These are phyloP conservation scores for Phyllosticta citriasiana DNA, from an alignment of 2,329 filamentous ascomycete genomes.

Conservation along the genomic window DNA sequence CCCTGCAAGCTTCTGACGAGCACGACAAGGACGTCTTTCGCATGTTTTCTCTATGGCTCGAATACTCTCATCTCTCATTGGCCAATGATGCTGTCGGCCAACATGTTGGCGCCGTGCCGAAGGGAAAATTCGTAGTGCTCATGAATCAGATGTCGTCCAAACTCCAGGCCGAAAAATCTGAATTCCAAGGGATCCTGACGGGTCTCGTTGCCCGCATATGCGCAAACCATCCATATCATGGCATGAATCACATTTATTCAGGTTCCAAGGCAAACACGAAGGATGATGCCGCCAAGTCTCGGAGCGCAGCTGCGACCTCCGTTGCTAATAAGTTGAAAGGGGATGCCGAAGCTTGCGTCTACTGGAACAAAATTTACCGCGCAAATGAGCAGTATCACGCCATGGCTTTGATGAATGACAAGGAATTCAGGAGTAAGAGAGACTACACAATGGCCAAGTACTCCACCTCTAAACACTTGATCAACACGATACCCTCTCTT, in stretches of 20 bases:
- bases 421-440: constrained; percentile 56
- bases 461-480: constrained; percentile 50
- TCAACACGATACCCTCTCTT: constrained; percentile 52
- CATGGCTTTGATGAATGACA: constrained; percentile 56
- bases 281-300: constrained; percentile 64
- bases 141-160: constrained; percentile 98
- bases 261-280: constrained; percentile 56
- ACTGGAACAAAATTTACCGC: constrained; percentile 64
- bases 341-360: constrained; percentile 41
- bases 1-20: constrained; percentile 73
- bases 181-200: constrained; percentile 69
- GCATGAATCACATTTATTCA: constrained; percentile 94
- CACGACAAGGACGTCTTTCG: constrained; percentile 84
- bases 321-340: constrained; percentile 53
- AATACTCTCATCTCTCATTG: constrained; percentile 63
- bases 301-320: constrained; percentile 61
- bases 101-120: constrained; percentile 65
- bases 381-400: constrained; percentile 57
- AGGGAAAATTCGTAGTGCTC: constrained; percentile 79
- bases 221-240: constrained; percentile 87
- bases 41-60: constrained; percentile 90
- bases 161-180: constrained; percentile 56
- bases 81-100: constrained; percentile 69
- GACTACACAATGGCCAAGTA: constrained; percentile 57
- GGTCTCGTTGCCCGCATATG: constrained; percentile 74